A percentile compares a stretch with the other conserved stretches of the same genome.
Evolutionary conservation across 1,284 basidiomycete species (phyloP).

Genomic region (Cutaneotrichosporon mucoides): DNA sequence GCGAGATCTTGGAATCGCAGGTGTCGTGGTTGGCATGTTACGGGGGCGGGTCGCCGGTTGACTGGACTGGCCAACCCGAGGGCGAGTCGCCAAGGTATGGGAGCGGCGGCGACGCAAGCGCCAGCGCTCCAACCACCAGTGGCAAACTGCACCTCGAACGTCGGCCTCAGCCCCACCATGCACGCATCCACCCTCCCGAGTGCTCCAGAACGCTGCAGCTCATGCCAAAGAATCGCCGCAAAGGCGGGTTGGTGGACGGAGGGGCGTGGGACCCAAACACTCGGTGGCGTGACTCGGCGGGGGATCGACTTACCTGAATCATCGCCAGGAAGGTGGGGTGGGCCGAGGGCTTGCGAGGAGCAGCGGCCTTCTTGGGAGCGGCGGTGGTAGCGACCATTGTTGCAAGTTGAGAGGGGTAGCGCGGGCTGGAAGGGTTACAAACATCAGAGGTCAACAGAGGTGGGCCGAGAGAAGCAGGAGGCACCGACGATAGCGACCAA

Average conservation of each 20-base stretch:
- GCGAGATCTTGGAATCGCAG: background rate
- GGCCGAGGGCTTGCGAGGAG: constrained; percentile 35
- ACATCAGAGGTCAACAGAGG: background rate
- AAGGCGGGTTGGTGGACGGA: background rate
- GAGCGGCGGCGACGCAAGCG: background rate
- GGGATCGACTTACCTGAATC: constrained; percentile 49
- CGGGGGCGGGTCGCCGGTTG: background rate
- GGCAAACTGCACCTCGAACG: background rate
- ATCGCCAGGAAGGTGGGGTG: constrained; percentile 51
- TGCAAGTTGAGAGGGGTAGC: background rate
- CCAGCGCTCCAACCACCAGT: background rate
- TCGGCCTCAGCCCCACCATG: background rate
- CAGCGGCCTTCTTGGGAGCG: constrained; percentile 39
- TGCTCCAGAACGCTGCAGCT: too few relatives aligned
- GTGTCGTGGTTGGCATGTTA: background rate
- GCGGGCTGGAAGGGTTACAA: background rate
- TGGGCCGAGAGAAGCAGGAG: background rate
- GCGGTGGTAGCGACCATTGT: constrained; percentile 42
- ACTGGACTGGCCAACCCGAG: background rate
- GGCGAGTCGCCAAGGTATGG: background rate
- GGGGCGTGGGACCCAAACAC: background rate
- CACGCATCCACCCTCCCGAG: background rate
- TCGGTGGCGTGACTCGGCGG: background rate
- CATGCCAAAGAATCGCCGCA: background rate
- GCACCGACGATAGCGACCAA: constrained; percentile 4